Evolutionary conservation across 306 rosid species (phyloP).

Genomic region (Benincasa hispida): DNA sequence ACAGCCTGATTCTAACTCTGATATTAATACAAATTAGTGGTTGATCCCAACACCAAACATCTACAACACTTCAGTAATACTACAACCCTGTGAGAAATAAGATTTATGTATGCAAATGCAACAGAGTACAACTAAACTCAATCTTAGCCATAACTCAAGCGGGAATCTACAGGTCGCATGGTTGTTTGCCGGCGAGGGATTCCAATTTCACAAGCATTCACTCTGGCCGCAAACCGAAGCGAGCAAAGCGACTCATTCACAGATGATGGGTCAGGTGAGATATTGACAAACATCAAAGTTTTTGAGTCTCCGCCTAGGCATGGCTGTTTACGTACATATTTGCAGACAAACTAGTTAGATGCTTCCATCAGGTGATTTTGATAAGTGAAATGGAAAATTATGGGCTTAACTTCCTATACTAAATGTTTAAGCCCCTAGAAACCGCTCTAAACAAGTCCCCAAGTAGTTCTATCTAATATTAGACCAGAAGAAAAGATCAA

Average conservation of each 20-base stretch:
- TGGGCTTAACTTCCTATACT: not conserved
- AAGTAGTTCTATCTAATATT: not conserved
- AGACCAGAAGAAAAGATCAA: not conserved
- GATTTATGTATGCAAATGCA: not conserved
- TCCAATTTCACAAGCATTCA: slow-evolving; percentile 86
- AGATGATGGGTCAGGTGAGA: slow-evolving; percentile 80
- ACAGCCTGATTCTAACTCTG: slow-evolving; percentile 10
- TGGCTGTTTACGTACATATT: slow-evolving; percentile 44
- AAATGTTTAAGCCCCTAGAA: too few species aligned
- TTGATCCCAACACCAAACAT: slow-evolving; percentile 11
- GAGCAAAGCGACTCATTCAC: slow-evolving; percentile 78
- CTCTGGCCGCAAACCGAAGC: slow-evolving; percentile 82
- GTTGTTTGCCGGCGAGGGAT: slow-evolving; percentile 66
- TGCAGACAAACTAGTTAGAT: not conserved
- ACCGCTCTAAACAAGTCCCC: too few species aligned
- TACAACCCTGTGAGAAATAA: slow-evolving; percentile 5
- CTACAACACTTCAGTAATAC: slow-evolving; percentile 13
- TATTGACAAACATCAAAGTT: slow-evolving; percentile 81
- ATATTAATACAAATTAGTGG: slow-evolving; percentile 20
- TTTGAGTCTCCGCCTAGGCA: slow-evolving; percentile 93
- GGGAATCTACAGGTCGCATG: slow-evolving; percentile 35
- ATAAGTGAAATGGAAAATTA: not conserved
- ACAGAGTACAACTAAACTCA: not conserved
- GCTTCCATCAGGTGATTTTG: not conserved
- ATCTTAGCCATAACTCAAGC: slow-evolving; percentile 47